A percentile compares a stretch with the other conserved stretches of the same genome.
Evolutionary conservation across 768 basidiomycete species (phyloP).

Genomic region (Coprinopsis strossmayeri): DNA sequence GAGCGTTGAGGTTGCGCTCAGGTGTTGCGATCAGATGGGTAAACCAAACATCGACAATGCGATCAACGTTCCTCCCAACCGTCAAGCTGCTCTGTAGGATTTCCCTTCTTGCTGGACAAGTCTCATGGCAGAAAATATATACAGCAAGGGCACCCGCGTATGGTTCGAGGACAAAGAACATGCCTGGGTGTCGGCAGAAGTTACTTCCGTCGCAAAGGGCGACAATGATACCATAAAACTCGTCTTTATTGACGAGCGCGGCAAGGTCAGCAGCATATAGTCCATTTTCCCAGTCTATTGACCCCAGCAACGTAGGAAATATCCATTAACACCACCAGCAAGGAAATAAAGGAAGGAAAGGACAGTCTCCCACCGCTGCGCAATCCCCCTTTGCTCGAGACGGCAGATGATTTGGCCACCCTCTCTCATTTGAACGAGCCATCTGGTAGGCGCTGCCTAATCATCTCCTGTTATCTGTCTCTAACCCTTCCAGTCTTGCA

Average conservation of each 20-base stretch:
- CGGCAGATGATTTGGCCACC: slow-evolving; percentile 95
- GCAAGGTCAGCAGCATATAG: slow-evolving; percentile 54
- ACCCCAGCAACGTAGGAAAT: slow-evolving; percentile 51
- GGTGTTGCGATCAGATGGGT: slow-evolving; percentile 2
- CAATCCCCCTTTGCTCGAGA: slow-evolving; percentile 94
- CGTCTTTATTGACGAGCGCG: slow-evolving; percentile 83
- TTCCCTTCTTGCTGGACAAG: slow-evolving; percentile 25
- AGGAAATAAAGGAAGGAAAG: slow-evolving; percentile 74
- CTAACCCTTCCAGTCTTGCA: slow-evolving; percentile 64
- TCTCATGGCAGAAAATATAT: slow-evolving; percentile 84
- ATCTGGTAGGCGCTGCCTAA: slow-evolving; percentile 84
- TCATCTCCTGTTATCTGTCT: slow-evolving; percentile 3
- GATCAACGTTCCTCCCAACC: slow-evolving; percentile 11
- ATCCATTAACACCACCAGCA: slow-evolving; percentile 68
- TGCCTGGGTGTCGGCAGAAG: slow-evolving; percentile 91
- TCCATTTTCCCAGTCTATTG: slow-evolving; percentile 11
- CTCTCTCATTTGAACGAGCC: slow-evolving; percentile 98
- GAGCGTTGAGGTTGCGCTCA: slow-evolving; percentile 1
- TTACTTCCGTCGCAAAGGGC: slow-evolving; percentile 56
- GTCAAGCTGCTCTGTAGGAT: slow-evolving; percentile 14
- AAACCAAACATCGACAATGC: slow-evolving; percentile 10
- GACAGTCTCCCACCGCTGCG: slow-evolving; percentile 85
- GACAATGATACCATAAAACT: slow-evolving; percentile 75
- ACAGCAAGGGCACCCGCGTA: slow-evolving; percentile 83
- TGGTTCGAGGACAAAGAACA: slow-evolving; percentile 95